These are phyloP conservation scores for Eremothecium cymbalariae DNA, from an alignment of 1,139 yeast genomes.

Conservation along the genomic window DNA sequence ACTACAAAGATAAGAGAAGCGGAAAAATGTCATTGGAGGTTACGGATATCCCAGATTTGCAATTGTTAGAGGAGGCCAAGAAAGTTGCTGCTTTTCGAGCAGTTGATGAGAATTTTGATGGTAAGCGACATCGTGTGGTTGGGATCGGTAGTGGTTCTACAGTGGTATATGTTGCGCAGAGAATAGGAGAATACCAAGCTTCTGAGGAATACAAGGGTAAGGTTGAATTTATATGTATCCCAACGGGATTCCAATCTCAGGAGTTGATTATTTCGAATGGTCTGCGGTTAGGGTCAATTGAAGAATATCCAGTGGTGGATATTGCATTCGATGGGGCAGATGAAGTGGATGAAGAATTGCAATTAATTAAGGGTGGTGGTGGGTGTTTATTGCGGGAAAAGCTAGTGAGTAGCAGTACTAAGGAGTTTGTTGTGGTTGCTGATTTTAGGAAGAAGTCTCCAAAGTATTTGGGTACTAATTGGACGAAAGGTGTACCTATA, in stretches of 20 bases:
- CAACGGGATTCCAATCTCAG: slow-evolving; percentile 95
- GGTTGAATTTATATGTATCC: slow-evolving; percentile 62
- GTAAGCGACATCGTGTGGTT: slow-evolving; percentile 58
- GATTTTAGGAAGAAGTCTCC: slow-evolving; percentile 79
- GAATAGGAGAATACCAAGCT: slow-evolving; percentile 49
- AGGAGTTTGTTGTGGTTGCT: slow-evolving; percentile 78
- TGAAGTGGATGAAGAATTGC: slow-evolving; percentile 74
- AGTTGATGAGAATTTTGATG: slow-evolving; percentile 74
- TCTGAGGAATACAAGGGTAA: slow-evolving; percentile 38
- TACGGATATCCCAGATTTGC: no score
- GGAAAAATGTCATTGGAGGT: no score
- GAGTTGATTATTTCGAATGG: slow-evolving; percentile 79
- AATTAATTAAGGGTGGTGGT: slow-evolving; percentile 97
- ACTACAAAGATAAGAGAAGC: no score
- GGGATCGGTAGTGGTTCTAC: slow-evolving; percentile 98
- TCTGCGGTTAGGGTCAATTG: slow-evolving; percentile 68
- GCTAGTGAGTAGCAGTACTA: slow-evolving; percentile 76
- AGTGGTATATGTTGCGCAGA: slow-evolving; percentile 90
- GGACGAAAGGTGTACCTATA: slow-evolving; percentile 92
- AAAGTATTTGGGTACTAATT: slow-evolving; percentile 56
- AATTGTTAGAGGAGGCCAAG: slow-evolving; percentile 45
- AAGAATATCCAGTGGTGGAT: slow-evolving; percentile 71
- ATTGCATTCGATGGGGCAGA: slow-evolving; percentile 98
- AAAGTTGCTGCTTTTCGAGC: slow-evolving; percentile 86
- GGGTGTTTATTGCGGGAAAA: slow-evolving; percentile 97